phyloP scores from a whole-genome alignment of 2,329 filamentous ascomycete species.

The Mycosphaerella sp. region DNA sequence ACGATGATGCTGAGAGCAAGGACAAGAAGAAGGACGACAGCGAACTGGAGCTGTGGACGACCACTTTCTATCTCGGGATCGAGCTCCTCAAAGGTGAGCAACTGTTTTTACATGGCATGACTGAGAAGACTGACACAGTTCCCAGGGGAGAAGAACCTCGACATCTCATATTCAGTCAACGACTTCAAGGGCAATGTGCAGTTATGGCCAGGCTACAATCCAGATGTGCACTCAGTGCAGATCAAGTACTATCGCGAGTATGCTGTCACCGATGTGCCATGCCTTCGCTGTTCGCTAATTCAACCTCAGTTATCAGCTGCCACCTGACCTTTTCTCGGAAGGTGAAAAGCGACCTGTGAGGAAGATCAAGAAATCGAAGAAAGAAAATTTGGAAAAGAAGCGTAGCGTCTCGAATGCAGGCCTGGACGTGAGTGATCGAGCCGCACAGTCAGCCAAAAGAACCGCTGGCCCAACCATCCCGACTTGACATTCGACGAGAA shows the following conservation, averaged over 20 bases:
- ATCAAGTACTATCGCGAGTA: slow-evolving; percentile 84
- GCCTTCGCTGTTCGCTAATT: slow-evolving; percentile 12
- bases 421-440: slow-evolving; percentile 40
- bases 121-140: slow-evolving; percentile 7
- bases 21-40: slow-evolving; percentile 36
- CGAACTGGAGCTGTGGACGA: slow-evolving; percentile 64
- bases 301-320: slow-evolving; percentile 67
- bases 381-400: slow-evolving; percentile 35
- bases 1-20: slow-evolving; percentile 32
- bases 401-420: slow-evolving; percentile 41
- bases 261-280: slow-evolving; percentile 30
- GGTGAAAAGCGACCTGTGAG: slow-evolving; percentile 56
- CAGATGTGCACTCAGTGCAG: slow-evolving; percentile 68
- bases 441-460: slow-evolving; percentile 3
- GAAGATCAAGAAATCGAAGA: slow-evolving; percentile 37
- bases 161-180: slow-evolving; percentile 73
- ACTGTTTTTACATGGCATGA: not conserved
- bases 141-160: slow-evolving; percentile 61
- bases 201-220: slow-evolving; percentile 67
- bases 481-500: not conserved
- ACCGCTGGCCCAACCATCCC: not conserved
- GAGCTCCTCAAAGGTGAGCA: slow-evolving; percentile 50
- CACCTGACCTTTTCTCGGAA: slow-evolving; percentile 78
- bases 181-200: slow-evolving; percentile 81
- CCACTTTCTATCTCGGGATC: slow-evolving; percentile 89